Conservation (phyloP, 1,139 yeast genomes). For the Candida freyschussii region DNA sequence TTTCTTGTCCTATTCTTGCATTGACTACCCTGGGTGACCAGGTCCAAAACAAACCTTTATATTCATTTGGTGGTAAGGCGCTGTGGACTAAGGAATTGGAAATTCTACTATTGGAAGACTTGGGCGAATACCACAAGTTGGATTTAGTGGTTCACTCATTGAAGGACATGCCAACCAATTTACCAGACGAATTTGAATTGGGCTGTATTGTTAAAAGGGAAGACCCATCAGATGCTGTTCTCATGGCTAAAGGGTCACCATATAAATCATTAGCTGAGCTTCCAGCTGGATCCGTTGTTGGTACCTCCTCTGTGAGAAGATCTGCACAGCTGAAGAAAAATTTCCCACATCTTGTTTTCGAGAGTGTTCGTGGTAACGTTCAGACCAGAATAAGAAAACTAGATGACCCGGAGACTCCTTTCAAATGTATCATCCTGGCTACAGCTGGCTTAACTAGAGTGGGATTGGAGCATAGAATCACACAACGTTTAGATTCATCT, state of each 20-base stretch:
- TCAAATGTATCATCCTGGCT: slow-evolving; percentile 77
- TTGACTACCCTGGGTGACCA: slow-evolving; percentile 87
- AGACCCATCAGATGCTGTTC: slow-evolving; percentile 92
- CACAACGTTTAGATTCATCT: slow-evolving; percentile 62
- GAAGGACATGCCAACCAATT: slow-evolving; percentile 89
- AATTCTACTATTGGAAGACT: slow-evolving; percentile 57
- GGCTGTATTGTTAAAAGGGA: slow-evolving; percentile 86
- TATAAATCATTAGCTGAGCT: slow-evolving; percentile 64
- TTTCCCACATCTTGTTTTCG: slow-evolving; percentile 55
- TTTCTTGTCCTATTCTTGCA: slow-evolving; percentile 69
- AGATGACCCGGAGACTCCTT: slow-evolving; percentile 65
- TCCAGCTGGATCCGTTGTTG: slow-evolving; percentile 83
- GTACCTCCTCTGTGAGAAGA: slow-evolving; percentile 91
- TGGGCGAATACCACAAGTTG: slow-evolving; percentile 62
- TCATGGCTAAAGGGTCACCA: slow-evolving; percentile 64
- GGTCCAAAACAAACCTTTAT: slow-evolving; percentile 77
- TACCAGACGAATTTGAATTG: slow-evolving; percentile 85
- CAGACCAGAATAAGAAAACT: slow-evolving; percentile 77
- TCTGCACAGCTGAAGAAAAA: slow-evolving; percentile 69
- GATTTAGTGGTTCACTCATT: slow-evolving; percentile 92
- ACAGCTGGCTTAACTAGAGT: slow-evolving; percentile 85
- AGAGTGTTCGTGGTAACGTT: slow-evolving; percentile 84
- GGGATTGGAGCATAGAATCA: slow-evolving; percentile 67
- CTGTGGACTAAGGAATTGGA: slow-evolving; percentile 96
- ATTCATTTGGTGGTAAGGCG: slow-evolving; percentile 93